phyloP scores from a whole-genome alignment of 306 rosid species.

The Potentilla sterilis region DNA sequence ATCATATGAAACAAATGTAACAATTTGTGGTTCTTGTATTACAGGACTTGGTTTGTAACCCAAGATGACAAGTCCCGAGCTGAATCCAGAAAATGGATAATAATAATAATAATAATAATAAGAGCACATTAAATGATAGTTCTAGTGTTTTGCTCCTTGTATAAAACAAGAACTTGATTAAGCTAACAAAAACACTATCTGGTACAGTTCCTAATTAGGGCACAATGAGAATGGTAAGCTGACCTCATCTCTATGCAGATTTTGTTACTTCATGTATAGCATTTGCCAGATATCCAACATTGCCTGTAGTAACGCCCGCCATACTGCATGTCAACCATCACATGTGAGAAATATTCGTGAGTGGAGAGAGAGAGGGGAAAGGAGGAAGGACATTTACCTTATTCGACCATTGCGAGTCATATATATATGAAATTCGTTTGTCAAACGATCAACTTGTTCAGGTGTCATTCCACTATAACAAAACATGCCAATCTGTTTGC shows the following conservation, averaged over 20 bases:
- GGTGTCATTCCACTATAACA: constrained; percentile 93
- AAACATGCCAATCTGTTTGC: constrained; percentile 89
- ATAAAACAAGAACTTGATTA: not conserved
- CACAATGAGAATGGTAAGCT: not conserved
- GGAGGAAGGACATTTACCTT: constrained; percentile 42
- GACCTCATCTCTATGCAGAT: constrained; percentile 36
- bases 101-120: not conserved
- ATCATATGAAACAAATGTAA: not conserved
- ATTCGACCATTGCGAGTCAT: constrained; percentile 95
- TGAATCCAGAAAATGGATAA: not conserved
- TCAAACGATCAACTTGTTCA: constrained; percentile 88
- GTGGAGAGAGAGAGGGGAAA: not conserved
- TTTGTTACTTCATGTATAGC: constrained; percentile 89
- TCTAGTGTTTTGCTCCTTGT: constrained; percentile 8
- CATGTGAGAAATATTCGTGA: not conserved
- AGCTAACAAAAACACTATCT: constrained; percentile 2
- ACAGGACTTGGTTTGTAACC: not conserved
- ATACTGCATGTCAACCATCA: constrained; percentile 45
- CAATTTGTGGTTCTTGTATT: constrained; percentile 11
- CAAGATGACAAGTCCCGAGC: not conserved
- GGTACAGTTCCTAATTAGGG: not conserved
- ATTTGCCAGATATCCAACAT: constrained; percentile 76
- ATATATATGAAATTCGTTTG: constrained; percentile 76
- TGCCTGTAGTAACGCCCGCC: constrained; percentile 89
- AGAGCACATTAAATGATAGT: constrained; percentile 6